phyloP scores from a whole-genome alignment of 2,329 filamentous ascomycete species.

The Chrysoporthe cubensis region DNA sequence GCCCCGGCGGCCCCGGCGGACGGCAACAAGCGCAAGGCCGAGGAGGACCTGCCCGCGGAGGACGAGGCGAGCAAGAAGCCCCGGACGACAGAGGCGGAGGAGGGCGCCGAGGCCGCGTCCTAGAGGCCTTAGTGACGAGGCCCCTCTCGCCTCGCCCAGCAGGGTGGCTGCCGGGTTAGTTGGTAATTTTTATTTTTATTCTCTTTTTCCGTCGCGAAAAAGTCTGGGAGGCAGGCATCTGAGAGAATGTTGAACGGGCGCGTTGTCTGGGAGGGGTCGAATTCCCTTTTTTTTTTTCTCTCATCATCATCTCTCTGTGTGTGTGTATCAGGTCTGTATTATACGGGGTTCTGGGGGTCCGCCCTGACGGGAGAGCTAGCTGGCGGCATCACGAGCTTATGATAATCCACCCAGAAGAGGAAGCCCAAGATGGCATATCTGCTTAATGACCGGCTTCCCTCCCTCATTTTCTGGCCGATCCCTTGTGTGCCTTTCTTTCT shows the following conservation, averaged over 20 bases:
- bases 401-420: neutral
- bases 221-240: neutral
- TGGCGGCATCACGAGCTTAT: neutral
- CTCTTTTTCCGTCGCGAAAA: neutral
- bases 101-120: constrained; percentile 17
- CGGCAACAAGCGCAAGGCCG: constrained; percentile 51
- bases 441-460: too few species aligned
- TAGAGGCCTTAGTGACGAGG: neutral
- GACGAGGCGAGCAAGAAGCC: constrained; percentile 42
- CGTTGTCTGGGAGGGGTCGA: neutral
- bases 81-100: constrained; percentile 40
- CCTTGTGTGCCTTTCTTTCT: too few species aligned
- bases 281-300: neutral
- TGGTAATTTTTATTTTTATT: too few species aligned
- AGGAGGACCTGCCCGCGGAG: constrained; percentile 37
- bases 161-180: neutral
- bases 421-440: neutral
- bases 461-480: too few species aligned
- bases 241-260: neutral
- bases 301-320: neutral
- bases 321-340: constrained; percentile 1
- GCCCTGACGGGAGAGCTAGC: neutral
- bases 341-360: neutral
- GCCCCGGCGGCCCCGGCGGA: constrained; percentile 39
- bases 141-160: neutral